Percentiles rank a stretch among this genome's conserved stretches.
These are phyloP conservation scores for Suillus spraguei DNA, from an alignment of 768 basidiomycete genomes.

Conservation along the genomic window DNA sequence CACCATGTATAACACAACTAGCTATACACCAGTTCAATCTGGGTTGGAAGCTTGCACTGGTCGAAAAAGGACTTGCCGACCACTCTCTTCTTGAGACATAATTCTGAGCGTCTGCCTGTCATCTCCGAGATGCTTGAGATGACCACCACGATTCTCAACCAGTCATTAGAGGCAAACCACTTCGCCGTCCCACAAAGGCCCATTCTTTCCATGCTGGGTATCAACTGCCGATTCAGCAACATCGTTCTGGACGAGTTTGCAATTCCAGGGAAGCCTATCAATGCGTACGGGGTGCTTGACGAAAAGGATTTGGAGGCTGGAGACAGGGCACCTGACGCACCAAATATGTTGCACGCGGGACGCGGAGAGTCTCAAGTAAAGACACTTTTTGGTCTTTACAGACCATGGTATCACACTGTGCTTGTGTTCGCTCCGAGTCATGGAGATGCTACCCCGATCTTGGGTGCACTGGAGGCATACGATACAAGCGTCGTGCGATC, in stretches of 20 bases:
- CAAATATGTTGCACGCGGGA: slow-evolving; percentile 21
- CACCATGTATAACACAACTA: neutral
- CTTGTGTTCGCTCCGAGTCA: slow-evolving; percentile 16
- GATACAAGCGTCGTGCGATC: neutral
- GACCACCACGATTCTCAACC: slow-evolving; percentile 28
- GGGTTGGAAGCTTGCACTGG: slow-evolving; percentile 44
- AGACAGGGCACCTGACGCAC: slow-evolving; percentile 16
- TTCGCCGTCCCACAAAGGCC: slow-evolving; percentile 24
- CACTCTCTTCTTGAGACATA: slow-evolving; percentile 38
- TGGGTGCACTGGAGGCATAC: slow-evolving; percentile 3
- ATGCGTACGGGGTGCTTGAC: slow-evolving; percentile 14
- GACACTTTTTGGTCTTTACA: slow-evolving; percentile 32
- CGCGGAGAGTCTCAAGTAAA: slow-evolving; percentile 13
- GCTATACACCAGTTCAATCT: slow-evolving; percentile 37
- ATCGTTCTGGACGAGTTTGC: slow-evolving; percentile 16
- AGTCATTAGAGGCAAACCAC: neutral
- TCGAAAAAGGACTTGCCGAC: slow-evolving; percentile 34
- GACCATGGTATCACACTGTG: slow-evolving; percentile 14
- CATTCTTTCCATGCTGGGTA: slow-evolving; percentile 32
- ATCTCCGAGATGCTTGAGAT: slow-evolving; percentile 41
- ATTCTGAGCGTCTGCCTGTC: slow-evolving; percentile 44
- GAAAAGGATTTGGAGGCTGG: slow-evolving; percentile 16
- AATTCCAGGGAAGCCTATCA: neutral
- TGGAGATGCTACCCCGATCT: slow-evolving; percentile 12
- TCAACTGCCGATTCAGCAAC: slow-evolving; percentile 19